A percentile compares a stretch with the other conserved stretches of the same genome.
phyloP scores from a whole-genome alignment of 2,329 filamentous ascomycete species.

The Hymenoscyphus salicellus region DNA sequence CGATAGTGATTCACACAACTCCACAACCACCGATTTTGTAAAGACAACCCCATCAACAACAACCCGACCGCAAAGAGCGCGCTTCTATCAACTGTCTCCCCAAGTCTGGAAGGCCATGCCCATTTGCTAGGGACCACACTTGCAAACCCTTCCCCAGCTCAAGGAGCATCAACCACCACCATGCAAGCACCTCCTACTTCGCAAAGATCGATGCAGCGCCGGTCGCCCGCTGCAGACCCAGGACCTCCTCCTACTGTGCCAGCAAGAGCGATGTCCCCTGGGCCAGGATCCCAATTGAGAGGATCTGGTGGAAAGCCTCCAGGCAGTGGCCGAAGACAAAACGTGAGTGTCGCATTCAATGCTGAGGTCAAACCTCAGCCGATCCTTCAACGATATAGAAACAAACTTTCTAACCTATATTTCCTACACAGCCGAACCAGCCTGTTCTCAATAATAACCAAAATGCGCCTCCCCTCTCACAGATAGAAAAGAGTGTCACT shows the following conservation, averaged over 20 bases:
- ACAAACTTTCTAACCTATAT: slow-evolving; percentile 12
- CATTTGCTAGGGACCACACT: not conserved
- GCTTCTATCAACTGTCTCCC: not conserved
- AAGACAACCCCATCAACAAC: not conserved
- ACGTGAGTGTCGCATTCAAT: slow-evolving; percentile 49
- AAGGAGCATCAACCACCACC: slow-evolving; percentile 1
- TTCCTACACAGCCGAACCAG: slow-evolving; percentile 17
- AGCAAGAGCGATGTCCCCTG: slow-evolving; percentile 58
- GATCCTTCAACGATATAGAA: not conserved
- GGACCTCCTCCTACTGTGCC: slow-evolving; percentile 56
- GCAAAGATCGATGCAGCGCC: slow-evolving; percentile 56
- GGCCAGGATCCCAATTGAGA: slow-evolving; percentile 52
- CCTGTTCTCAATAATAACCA: slow-evolving; percentile 23
- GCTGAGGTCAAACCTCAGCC: not conserved
- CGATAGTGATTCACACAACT: not conserved
- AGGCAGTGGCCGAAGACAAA: slow-evolving; percentile 51
- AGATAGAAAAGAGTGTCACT: slow-evolving; percentile 98
- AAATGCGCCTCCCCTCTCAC: slow-evolving; percentile 57
- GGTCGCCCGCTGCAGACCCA: slow-evolving; percentile 61
- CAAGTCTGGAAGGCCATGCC: not conserved
- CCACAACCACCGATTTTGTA: not conserved
- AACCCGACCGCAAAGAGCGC: not conserved
- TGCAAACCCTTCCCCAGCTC: slow-evolving; percentile 8
- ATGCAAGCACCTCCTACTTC: slow-evolving; percentile 54
- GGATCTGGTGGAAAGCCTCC: slow-evolving; percentile 62